Conservation (phyloP, 208 protist species). For the Acanthamoeba sp. region DNA sequence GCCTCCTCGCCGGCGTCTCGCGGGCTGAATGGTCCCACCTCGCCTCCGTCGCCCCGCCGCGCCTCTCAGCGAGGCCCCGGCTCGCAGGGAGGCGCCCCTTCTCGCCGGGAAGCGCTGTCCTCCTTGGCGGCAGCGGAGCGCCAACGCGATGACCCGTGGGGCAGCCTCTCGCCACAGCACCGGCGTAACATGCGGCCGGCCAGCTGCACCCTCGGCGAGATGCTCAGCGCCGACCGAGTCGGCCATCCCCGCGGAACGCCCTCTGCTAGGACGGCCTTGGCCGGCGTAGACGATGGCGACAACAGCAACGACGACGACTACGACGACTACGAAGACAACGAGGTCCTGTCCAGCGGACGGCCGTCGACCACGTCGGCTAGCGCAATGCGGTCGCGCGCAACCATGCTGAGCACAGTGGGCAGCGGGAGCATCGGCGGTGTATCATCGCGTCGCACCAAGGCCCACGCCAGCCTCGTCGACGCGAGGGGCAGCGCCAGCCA, state of each 20-base stretch:
- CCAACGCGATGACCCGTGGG: background rate
- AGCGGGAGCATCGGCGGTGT: background rate
- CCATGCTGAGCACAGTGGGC: background rate
- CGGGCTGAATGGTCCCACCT: no score
- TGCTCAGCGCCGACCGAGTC: background rate
- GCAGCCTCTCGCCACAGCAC: background rate
- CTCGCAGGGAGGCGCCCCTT: background rate
- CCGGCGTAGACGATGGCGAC: background rate
- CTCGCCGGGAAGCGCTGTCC: no score
- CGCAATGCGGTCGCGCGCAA: background rate
- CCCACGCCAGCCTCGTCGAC: background rate
- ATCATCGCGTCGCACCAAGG: background rate
- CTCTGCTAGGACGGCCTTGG: background rate
- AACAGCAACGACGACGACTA: background rate
- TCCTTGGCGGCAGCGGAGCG: no score
- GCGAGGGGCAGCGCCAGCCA: background rate
- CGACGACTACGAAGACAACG: background rate
- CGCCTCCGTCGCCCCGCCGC: no score
- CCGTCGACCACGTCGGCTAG: background rate
- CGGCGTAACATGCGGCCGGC: background rate
- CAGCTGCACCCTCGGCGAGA: background rate
- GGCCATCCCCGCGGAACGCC: background rate
- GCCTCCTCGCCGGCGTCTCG: no score
- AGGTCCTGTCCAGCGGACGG: background rate
- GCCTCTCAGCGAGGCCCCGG: no score